Evolutionary conservation across 2,329 filamentous ascomycete genomes (phyloP).

Genomic region (Fusarium sp.): DNA sequence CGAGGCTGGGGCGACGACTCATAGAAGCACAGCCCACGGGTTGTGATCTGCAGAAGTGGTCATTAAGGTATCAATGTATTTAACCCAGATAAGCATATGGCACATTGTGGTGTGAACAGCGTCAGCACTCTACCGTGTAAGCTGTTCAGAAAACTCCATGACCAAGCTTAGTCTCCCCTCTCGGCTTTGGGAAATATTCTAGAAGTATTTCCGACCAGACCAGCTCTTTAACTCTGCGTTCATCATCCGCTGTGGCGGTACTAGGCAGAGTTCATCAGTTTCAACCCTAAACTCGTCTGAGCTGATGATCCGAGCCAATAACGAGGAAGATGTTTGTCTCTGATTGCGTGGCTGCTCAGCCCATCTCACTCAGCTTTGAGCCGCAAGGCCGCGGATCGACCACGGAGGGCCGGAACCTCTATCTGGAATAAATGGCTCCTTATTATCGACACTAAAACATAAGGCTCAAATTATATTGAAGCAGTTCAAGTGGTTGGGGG

Average conservation of each 20-base stretch:
- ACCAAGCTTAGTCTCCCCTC: accelerated
- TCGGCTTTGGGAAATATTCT: neutral
- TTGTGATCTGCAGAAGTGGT: too few species aligned
- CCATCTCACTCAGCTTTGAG: neutral
- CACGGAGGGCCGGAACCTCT: neutral
- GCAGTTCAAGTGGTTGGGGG: neutral
- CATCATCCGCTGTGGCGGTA: neutral
- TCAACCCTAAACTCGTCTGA: neutral
- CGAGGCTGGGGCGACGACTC: neutral
- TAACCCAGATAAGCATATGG: neutral
- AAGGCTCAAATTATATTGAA: accelerated
- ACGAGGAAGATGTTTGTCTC: neutral
- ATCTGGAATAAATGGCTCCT: accelerated
- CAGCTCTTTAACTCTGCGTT: neutral
- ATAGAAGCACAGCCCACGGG: neutral
- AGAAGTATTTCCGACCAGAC: neutral
- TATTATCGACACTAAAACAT: accelerated
- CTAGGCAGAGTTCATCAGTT: neutral
- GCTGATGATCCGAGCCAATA: neutral
- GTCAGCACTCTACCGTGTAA: neutral
- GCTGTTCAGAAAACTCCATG: neutral
- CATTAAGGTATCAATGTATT: neutral
- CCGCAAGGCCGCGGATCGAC: neutral
- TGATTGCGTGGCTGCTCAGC: neutral
- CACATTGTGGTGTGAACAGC: neutral